Percentiles rank a stretch among this genome's conserved stretches.
phyloP scores from a whole-genome alignment of 2,329 filamentous ascomycete genomes.

The Sphaerulina populicola region DNA sequence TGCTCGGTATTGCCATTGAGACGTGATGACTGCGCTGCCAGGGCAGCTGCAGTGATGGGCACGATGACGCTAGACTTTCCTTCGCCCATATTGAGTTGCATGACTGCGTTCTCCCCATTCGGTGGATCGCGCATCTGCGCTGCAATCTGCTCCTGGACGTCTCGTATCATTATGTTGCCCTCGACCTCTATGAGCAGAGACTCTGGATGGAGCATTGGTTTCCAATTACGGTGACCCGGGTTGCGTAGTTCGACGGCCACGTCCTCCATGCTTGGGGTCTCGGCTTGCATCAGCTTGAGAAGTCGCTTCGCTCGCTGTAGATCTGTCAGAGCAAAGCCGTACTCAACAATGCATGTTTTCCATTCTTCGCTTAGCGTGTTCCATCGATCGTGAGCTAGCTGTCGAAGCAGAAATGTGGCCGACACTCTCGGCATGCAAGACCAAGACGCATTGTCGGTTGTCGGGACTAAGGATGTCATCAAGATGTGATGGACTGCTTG shows the following conservation, averaged over 20 bases:
- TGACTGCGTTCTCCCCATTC: slow-evolving; percentile 45
- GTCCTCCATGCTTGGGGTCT: slow-evolving; percentile 11
- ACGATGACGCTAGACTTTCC: slow-evolving; percentile 64
- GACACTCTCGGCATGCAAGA: slow-evolving; percentile 5
- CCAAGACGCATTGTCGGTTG: not conserved
- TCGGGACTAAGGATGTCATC: not conserved
- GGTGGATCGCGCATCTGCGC: slow-evolving; percentile 50
- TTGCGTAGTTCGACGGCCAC: slow-evolving; percentile 41
- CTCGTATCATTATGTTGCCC: slow-evolving; percentile 53
- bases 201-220: slow-evolving; percentile 47
- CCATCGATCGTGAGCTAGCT: slow-evolving; percentile 7
- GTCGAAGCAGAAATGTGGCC: slow-evolving; percentile 1
- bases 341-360: slow-evolving; percentile 33
- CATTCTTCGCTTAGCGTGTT: slow-evolving; percentile 1
- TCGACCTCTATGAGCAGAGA: slow-evolving; percentile 63
- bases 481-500: not conserved
- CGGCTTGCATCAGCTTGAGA: slow-evolving; percentile 15
- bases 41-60: slow-evolving; percentile 49
- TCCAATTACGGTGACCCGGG: slow-evolving; percentile 50
- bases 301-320: slow-evolving; percentile 44
- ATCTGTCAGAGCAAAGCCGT: slow-evolving; percentile 39
- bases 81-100: slow-evolving; percentile 65
- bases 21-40: slow-evolving; percentile 23
- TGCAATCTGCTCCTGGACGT: slow-evolving; percentile 56
- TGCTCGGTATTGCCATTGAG: too few species aligned